Evolutionary conservation across 257 asterid genomes (phyloP), one percentile per base, ranked within the genome.

Genomic region (Rhazya stricta): DNA sequence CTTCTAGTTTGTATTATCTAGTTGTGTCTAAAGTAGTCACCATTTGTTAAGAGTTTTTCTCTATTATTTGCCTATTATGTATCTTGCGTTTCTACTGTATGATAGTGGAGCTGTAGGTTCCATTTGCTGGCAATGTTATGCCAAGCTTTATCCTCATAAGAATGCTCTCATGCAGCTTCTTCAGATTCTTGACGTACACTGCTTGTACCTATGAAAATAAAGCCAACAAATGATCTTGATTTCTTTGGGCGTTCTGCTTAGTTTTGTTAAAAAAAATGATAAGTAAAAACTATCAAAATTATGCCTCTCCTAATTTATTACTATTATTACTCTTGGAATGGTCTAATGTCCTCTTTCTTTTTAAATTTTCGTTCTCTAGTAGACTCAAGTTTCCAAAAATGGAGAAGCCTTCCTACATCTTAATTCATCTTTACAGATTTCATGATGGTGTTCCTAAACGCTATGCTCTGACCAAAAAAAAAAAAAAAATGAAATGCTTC

Each of bases 51-150:
- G 11, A 51, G 4, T 2, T 51, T 51, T 51, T 51, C 58, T 51
- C 25, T 18, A 19, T 43, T 72, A 65, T 69, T 73, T 69, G 29
- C 58, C 60, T 39, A 67, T n/a, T n/a, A n/a, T n/a, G 41, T 29
- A 16, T 62, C 23, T 12, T 48, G 54, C 5, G 23, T 48, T 48
- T 48, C 23, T 48, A 18, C 58, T 51, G 27, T 6, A 51, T 19
- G 25, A 51, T 51, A 6, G 4, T 39, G 4, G 15, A 50, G 13
- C 19, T 9, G 3, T 50, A 27, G 1, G 5, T 51, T 21, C 25
- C 1, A 4, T 51, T 51, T 51, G 58, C 16, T 19, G 58, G 58
- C 58, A 51, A 51, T 51, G 58, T 25, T 75, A 7, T 75, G 57
- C 41, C 56, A 30, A n/a, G 43, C 11, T 51, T 39, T 5, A 15